phyloP scores from a whole-genome alignment of 2,329 filamentous ascomycete genomes.

The Magnaporthiopsis poae region DNA sequence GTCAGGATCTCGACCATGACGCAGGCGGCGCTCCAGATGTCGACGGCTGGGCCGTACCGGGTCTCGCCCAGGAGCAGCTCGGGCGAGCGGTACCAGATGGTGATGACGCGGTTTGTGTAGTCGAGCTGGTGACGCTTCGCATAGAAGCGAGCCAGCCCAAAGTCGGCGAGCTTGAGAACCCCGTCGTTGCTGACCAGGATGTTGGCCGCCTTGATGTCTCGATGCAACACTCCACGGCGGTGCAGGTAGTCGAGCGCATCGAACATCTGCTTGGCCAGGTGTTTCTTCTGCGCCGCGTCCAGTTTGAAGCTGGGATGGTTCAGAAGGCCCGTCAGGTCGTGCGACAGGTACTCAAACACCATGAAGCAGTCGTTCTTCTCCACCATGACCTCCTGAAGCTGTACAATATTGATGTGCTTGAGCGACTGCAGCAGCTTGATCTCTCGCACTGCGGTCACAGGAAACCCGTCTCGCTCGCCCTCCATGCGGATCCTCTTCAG shows the following conservation, averaged over 20 bases:
- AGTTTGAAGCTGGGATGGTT: constrained; percentile 90
- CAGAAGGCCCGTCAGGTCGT: constrained; percentile 86
- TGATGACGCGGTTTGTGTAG: constrained; percentile 97
- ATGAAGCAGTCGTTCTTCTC: constrained; percentile 98
- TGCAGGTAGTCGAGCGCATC: constrained; percentile 91
- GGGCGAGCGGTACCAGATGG: constrained; percentile 92
- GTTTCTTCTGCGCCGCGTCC: constrained; percentile 77
- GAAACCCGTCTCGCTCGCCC: constrained; percentile 81
- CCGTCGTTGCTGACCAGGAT: constrained; percentile 87
- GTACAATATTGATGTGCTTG: constrained; percentile 72
- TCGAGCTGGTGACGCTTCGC: constrained; percentile 84
- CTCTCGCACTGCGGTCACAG: constrained; percentile 80
- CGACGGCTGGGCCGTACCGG: constrained; percentile 77
- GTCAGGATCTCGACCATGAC: constrained; percentile 96
- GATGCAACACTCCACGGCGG: constrained; percentile 82
- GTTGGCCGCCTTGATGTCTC: constrained; percentile 97
- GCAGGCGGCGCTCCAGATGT: constrained; percentile 95
- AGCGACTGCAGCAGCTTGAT: constrained; percentile 86
- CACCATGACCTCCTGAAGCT: constrained; percentile 87
- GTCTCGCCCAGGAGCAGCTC: constrained; percentile 87
- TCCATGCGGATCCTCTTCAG: constrained; percentile 91
- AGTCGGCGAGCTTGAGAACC: constrained; percentile 85
- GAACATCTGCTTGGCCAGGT: constrained; percentile 86
- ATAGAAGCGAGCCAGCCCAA: constrained; percentile 91
- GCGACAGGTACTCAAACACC: constrained; percentile 97